A percentile compares a stretch with the other conserved stretches of the same genome.
Conservation (phyloP, 495 filamentous ascomycete species). For the Neurospora discreta region DNA sequence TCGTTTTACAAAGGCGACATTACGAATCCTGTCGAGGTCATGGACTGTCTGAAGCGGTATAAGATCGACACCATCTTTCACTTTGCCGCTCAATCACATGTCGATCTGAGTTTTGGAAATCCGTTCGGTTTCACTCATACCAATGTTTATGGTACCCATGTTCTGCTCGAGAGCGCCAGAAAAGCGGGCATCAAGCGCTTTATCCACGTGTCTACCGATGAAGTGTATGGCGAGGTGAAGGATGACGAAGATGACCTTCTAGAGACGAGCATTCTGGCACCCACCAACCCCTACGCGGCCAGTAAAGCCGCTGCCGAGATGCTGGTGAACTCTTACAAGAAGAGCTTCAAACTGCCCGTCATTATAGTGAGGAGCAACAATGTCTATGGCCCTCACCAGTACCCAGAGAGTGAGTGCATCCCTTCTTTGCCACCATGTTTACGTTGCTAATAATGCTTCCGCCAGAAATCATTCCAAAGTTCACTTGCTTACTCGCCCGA, state of each 20-base stretch:
- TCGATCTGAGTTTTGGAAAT: constrained; percentile 61
- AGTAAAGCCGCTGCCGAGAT: constrained; percentile 74
- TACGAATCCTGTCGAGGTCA: constrained; percentile 48
- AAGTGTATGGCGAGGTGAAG: constrained; percentile 65
- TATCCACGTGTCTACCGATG: constrained; percentile 65
- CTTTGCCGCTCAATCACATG: constrained; percentile 66
- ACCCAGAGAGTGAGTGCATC: constrained; percentile 54
- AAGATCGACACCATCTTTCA: constrained; percentile 66
- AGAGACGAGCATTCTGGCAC: constrained; percentile 50
- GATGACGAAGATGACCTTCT: constrained; percentile 49
- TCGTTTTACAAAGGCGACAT: constrained; percentile 65
- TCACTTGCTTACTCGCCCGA: constrained; percentile 51
- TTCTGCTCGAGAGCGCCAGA: constrained; percentile 56
- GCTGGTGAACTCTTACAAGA: constrained; percentile 64
- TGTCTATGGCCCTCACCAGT: constrained; percentile 70
- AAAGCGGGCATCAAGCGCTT: constrained; percentile 52
- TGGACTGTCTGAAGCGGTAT: constrained; percentile 46
- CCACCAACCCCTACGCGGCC: constrained; percentile 69
- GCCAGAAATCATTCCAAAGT: constrained; percentile 67
- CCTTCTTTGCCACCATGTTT: neutral
- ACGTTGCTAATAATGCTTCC: neutral
- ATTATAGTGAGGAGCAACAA: constrained; percentile 70
- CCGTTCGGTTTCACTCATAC: constrained; percentile 59
- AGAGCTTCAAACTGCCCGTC: constrained; percentile 57
- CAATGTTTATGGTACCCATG: constrained; percentile 65